Evolutionary conservation across 1,284 basidiomycete species (phyloP), one percentile per base, ranked within the genome.

Genomic region (Ustilago lituana): DNA sequence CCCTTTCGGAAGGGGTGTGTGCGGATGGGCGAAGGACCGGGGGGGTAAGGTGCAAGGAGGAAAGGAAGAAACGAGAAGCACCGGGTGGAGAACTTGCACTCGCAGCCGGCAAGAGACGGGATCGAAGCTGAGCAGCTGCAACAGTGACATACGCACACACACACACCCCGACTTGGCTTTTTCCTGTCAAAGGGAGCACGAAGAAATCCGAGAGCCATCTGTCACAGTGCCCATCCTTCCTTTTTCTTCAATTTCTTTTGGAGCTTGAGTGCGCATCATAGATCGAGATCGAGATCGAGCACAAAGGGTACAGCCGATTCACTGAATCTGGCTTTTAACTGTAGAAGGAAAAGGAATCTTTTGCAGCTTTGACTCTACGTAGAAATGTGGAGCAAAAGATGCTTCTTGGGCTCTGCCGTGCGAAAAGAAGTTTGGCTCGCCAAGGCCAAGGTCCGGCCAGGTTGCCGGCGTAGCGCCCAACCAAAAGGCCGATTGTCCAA

Each of bases 351-450:
- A 41, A 52, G 29, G 23, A 52, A 51, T 32, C 20, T 31, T 22
- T 35, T 35, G 4, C n/a, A n/a, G n/a, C n/a, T n/a, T n/a, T n/a
- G n/a, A n/a, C n/a, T n/a, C n/a, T n/a, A n/a, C n/a, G n/a, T 5
- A 19, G 12, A 31, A 12, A 46, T 41, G 49, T 51, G 39, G 39
- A 51, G 48, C 48, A 23, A n/a, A n/a, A n/a, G n/a, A n/a, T n/a
- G n/a, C n/a, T n/a, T n/a, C n/a, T n/a, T n/a, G 27, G 7, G 3
- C 14, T 29, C 15, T 52, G 32, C 37, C 61, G 61, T 58, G 61
- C 61, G 61, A 43, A 51, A 46, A 41, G 53, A 57, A 63, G 61
- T 53, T 35, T 10, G 6, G 12, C 22, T 37, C n/a, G 15, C 9
- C 19, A n/a, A n/a, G n/a, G n/a, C n/a, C n/a, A n/a, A n/a, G 20